Conservation (phyloP, 164 flowering plant genomes). For the Magnolia sinica region DNA sequence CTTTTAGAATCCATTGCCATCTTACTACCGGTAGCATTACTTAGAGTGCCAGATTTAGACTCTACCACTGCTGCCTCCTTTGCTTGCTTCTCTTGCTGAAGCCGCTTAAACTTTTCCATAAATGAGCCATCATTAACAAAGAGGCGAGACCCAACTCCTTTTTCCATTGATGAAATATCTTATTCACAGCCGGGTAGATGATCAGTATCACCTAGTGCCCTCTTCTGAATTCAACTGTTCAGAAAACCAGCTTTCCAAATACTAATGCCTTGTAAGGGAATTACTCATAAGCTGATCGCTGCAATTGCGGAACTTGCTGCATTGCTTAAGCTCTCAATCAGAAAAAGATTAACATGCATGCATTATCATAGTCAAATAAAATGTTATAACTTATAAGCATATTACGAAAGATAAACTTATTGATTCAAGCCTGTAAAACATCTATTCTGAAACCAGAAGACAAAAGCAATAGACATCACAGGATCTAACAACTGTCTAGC, state of each 20-base stretch:
- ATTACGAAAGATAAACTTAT: too few relatives aligned
- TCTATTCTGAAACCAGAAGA: too few relatives aligned
- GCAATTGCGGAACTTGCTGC: not conserved
- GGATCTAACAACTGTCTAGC: too few relatives aligned
- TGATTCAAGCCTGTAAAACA: too few relatives aligned
- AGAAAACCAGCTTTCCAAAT: not conserved
- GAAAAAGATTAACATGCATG: not conserved
- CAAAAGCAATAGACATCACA: too few relatives aligned
- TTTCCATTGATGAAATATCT: constrained; percentile 46
- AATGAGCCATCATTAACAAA: constrained; percentile 95
- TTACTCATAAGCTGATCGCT: not conserved
- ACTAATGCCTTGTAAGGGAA: not conserved
- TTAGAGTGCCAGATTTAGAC: constrained; percentile 23
- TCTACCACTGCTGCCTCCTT: constrained; percentile 30
- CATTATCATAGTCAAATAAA: not conserved
- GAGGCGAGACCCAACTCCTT: constrained; percentile 48
- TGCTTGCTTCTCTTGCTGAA: constrained; percentile 59
- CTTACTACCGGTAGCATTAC: constrained; percentile 34
- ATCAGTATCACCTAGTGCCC: not conserved
- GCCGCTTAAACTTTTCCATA: constrained; percentile 89
- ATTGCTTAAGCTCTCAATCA: not conserved
- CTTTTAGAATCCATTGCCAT: constrained; percentile 24
- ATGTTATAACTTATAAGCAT: too few relatives aligned
- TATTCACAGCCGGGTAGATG: not conserved
- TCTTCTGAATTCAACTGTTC: not conserved